phyloP scores from a whole-genome alignment of 2,329 filamentous ascomycete genomes.

The Cadophora malorum region DNA sequence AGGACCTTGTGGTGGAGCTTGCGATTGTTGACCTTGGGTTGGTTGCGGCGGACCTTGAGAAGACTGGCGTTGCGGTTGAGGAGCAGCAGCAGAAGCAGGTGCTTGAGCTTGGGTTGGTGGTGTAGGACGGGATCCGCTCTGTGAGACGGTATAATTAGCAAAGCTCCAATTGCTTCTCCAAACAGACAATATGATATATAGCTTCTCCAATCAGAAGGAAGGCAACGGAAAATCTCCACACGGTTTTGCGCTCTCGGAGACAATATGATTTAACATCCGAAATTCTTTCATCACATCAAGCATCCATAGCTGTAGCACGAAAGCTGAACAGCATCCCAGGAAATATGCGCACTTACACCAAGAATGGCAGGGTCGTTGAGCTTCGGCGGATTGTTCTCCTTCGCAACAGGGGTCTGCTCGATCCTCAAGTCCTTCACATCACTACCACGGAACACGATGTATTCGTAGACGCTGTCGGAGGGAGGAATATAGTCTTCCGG shows the following conservation, averaged over 20 bases:
- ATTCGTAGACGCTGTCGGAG: slow-evolving; percentile 92
- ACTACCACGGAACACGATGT: slow-evolving; percentile 97
- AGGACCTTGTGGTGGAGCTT: slow-evolving; percentile 27
- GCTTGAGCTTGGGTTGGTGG: slow-evolving; percentile 32
- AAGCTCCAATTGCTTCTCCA: slow-evolving; percentile 19
- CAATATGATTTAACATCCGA: slow-evolving; percentile 91
- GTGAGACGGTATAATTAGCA: slow-evolving; percentile 48
- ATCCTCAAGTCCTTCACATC: slow-evolving; percentile 98
- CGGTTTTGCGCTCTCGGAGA: slow-evolving; percentile 91
- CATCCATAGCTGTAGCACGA: slow-evolving; percentile 10
- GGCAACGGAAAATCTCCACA: slow-evolving; percentile 99
- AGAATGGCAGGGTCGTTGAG: slow-evolving; percentile 97
- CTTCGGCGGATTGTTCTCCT: slow-evolving; percentile 77
- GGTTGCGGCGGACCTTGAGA: slow-evolving; percentile 30
- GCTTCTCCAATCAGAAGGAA: slow-evolving; percentile 86
- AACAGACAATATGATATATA: slow-evolving; percentile 17
- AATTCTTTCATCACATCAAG: slow-evolving; percentile 85
- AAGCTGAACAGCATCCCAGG: slow-evolving; percentile 3
- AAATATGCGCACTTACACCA: slow-evolving; percentile 73
- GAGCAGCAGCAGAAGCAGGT: slow-evolving; percentile 23
- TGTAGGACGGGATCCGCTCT: slow-evolving; percentile 50
- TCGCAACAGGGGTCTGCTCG: slow-evolving; percentile 78
- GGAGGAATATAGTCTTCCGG: slow-evolving; percentile 82
- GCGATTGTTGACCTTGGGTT: slow-evolving; percentile 28
- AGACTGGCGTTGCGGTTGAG: slow-evolving; percentile 31